phyloP scores from a whole-genome alignment of 176 grass and related monocot species.

The Carex parvula region DNA sequence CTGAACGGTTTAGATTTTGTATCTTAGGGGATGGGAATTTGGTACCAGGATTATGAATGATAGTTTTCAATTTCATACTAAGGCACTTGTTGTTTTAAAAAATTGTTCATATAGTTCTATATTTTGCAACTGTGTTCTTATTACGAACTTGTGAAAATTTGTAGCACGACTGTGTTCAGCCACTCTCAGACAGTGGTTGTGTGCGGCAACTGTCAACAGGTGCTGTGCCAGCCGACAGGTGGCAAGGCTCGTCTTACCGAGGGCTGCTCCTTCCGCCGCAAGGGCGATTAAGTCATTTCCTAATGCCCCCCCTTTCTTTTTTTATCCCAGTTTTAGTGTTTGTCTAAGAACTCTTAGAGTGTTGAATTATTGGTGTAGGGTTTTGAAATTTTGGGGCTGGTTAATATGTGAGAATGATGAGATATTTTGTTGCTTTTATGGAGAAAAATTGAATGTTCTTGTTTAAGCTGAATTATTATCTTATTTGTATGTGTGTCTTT shows the following conservation, averaged over 20 bases:
- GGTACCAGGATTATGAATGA: not conserved
- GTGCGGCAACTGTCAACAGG: constrained; percentile 56
- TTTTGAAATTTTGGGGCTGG: constrained; percentile 19
- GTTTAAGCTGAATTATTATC: not conserved
- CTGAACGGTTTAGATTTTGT: no score
- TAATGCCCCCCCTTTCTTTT: not conserved
- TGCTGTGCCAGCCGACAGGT: constrained; percentile 69
- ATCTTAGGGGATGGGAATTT: no score
- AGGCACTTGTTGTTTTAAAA: not conserved
- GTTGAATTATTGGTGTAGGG: constrained; percentile 16
- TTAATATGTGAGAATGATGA: constrained; percentile 23
- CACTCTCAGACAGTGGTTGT: constrained; percentile 73
- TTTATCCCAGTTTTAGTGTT: constrained; percentile 8
- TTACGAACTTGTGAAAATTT: not conserved
- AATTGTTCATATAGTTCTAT: not conserved
- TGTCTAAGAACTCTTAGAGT: constrained; percentile 2
- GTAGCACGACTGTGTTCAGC: constrained; percentile 67
- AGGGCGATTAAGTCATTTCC: constrained; percentile 38
- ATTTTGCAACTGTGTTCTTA: not conserved
- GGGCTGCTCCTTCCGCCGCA: constrained; percentile 73
- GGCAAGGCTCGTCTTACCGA: constrained; percentile 66
- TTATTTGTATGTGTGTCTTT: not conserved
- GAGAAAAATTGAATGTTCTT: not conserved
- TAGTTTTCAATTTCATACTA: not conserved
- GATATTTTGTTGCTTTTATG: constrained; percentile 18